Evolutionary conservation across 495 filamentous ascomycete species (phyloP).

Genomic region (Darksidea phi): DNA sequence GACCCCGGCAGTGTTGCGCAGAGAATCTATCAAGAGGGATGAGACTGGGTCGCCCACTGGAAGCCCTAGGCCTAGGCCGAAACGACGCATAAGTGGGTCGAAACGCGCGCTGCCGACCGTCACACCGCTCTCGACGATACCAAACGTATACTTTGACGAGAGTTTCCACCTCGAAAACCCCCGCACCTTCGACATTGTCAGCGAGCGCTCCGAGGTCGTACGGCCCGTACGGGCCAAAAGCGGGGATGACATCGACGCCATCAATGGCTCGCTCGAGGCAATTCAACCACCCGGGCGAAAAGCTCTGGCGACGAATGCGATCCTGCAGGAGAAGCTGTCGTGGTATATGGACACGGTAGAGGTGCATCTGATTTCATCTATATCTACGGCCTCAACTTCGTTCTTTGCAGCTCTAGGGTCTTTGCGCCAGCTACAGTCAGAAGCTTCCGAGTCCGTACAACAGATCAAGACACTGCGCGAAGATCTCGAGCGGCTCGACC

Average conservation of each 20-base stretch:
- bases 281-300: constrained; percentile 64
- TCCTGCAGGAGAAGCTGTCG: constrained; percentile 97
- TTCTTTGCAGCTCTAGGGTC: constrained; percentile 96
- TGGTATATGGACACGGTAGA: constrained; percentile 99
- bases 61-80: constrained; percentile 40
- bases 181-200: constrained; percentile 93
- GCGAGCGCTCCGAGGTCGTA: constrained; percentile 90
- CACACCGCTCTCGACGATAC: constrained; percentile 88
- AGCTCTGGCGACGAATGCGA: constrained; percentile 91
- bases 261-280: constrained; percentile 62
- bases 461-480: constrained; percentile 78
- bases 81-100: constrained; percentile 54
- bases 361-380: constrained; percentile 93
- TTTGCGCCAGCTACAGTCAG: constrained; percentile 82
- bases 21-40: constrained; percentile 52
- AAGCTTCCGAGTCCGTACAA: constrained; percentile 87
- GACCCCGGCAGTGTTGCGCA: constrained; percentile 36
- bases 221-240: constrained; percentile 59
- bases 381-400: constrained; percentile 88
- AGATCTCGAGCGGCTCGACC: constrained; percentile 76
- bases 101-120: constrained; percentile 60
- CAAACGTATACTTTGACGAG: constrained; percentile 88
- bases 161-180: constrained; percentile 96
- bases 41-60: constrained; percentile 41
- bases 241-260: constrained; percentile 53